These are phyloP conservation scores for Pseudogymnoascus verrucosus DNA, from an alignment of 2,329 filamentous ascomycete species.

Conservation along the genomic window DNA sequence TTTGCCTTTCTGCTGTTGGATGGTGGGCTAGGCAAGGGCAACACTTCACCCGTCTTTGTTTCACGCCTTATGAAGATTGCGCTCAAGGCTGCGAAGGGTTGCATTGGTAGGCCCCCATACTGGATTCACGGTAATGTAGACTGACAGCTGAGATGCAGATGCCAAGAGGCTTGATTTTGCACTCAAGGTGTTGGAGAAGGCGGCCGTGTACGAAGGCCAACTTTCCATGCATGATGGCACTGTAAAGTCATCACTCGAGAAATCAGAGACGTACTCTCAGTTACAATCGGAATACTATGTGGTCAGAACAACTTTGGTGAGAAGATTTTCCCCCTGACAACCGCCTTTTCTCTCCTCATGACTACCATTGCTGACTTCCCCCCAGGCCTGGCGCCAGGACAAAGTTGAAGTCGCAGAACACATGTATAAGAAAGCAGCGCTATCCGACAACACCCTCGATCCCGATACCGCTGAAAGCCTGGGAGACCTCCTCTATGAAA, in stretches of 20 bases:
- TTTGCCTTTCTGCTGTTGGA: constrained; percentile 64
- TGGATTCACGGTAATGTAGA: neutral
- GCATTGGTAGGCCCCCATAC: constrained; percentile 43
- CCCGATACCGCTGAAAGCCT: constrained; percentile 49
- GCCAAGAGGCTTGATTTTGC: constrained; percentile 46
- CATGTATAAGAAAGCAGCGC: constrained; percentile 57
- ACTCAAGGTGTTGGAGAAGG: constrained; percentile 53
- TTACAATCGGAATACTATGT: constrained; percentile 27
- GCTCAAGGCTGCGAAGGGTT: constrained; percentile 56
- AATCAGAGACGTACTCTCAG: constrained; percentile 25
- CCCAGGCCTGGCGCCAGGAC: constrained; percentile 65
- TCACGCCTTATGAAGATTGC: constrained; percentile 58
- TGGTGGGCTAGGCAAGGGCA: constrained; percentile 28
- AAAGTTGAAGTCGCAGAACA: constrained; percentile 70
- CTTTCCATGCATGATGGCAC: constrained; percentile 26
- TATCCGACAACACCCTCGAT: constrained; percentile 35
- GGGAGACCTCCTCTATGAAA: constrained; percentile 61
- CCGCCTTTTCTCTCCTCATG: constrained; percentile 4
- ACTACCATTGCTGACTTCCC: neutral
- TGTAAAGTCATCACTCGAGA: constrained; percentile 16
- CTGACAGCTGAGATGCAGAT: constrained; percentile 17
- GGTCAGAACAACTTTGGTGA: constrained; percentile 47
- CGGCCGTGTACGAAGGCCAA: constrained; percentile 42
- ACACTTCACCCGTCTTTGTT: constrained; percentile 29
- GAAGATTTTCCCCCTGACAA: neutral